Percentiles rank a stretch among this genome's conserved stretches.
Conservation (phyloP, 768 basidiomycete genomes). For the Glaciozyma martinii region DNA sequence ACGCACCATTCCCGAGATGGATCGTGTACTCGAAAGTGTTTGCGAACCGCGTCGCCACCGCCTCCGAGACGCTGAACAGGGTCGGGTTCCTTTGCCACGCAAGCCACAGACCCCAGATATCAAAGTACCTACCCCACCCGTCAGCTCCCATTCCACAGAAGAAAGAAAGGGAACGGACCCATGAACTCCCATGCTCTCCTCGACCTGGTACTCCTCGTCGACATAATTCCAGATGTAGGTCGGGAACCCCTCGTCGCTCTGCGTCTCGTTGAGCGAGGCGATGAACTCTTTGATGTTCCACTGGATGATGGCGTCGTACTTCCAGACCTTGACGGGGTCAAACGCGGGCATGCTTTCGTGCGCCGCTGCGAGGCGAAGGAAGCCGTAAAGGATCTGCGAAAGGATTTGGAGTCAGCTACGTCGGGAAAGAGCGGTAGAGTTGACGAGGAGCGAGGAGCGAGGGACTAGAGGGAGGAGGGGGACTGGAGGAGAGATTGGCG, state of each 20-base stretch:
- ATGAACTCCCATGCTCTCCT: conserved; percentile 18
- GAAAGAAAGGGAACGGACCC: neutral
- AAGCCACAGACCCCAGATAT: conserved; percentile 6
- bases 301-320: conserved; percentile 9
- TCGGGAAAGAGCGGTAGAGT: too few species aligned
- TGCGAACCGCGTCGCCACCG: conserved; percentile 8
- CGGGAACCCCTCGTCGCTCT: neutral
- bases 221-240: conserved; percentile 19
- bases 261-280: conserved; percentile 7
- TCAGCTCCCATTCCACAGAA: neutral
- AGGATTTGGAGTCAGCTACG: neutral
- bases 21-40: conserved; percentile 9
- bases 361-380: conserved; percentile 16
- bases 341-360: conserved; percentile 16
- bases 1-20: neutral
- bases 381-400: conserved; percentile 9
- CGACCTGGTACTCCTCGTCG: conserved; percentile 5
- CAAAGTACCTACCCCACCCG: neutral
- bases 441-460: too few species aligned
- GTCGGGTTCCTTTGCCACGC: conserved; percentile 17
- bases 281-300: conserved; percentile 17
- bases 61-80: conserved; percentile 5
- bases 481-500: too few species aligned
- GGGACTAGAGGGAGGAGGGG: too few species aligned
- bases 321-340: neutral